Evolutionary conservation across 75 land plant species (phyloP).

Genomic region (Larix kaempferi): DNA sequence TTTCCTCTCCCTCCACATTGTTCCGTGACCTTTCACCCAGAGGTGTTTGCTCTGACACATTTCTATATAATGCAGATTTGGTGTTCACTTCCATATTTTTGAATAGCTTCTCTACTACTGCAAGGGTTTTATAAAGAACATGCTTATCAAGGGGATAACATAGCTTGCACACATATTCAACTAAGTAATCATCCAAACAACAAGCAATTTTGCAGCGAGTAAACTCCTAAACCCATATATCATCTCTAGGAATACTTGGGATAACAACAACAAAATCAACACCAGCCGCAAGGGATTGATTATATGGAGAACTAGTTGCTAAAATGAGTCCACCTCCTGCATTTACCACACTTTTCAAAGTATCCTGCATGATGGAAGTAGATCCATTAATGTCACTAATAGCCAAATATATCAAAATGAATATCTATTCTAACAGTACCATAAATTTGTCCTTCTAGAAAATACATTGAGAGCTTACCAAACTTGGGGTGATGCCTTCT

Average conservation of each 20-base stretch:
- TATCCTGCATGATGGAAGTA: slow-evolving; percentile 46
- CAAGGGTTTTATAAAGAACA: slow-evolving; percentile 60
- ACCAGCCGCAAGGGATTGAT: slow-evolving; percentile 41
- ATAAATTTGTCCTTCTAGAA: background rate
- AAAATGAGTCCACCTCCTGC: slow-evolving; percentile 79
- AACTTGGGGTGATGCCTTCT: slow-evolving; percentile 76
- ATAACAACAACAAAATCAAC: slow-evolving; percentile 68
- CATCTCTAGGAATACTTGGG: slow-evolving; percentile 61
- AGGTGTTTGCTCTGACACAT: slow-evolving; percentile 13
- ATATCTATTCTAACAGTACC: background rate
- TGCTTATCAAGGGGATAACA: slow-evolving; percentile 65
- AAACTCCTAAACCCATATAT: slow-evolving; percentile 74
- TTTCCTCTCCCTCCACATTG: slow-evolving; percentile 7
- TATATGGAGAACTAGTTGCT: slow-evolving; percentile 81
- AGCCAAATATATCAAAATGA: background rate
- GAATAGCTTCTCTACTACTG: slow-evolving; percentile 54
- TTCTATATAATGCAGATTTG: slow-evolving; percentile 14
- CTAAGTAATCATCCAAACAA: slow-evolving; percentile 64
- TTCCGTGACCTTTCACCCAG: background rate
- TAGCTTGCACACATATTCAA: slow-evolving; percentile 84
- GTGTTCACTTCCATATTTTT: slow-evolving; percentile 6
- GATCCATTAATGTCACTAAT: background rate
- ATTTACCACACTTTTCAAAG: slow-evolving; percentile 74
- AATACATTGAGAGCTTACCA: slow-evolving; percentile 46
- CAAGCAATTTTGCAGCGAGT: slow-evolving; percentile 70